Conservation (phyloP, 2,329 filamentous ascomycete species). For the Sporothrix brunneoviolacea region DNA sequence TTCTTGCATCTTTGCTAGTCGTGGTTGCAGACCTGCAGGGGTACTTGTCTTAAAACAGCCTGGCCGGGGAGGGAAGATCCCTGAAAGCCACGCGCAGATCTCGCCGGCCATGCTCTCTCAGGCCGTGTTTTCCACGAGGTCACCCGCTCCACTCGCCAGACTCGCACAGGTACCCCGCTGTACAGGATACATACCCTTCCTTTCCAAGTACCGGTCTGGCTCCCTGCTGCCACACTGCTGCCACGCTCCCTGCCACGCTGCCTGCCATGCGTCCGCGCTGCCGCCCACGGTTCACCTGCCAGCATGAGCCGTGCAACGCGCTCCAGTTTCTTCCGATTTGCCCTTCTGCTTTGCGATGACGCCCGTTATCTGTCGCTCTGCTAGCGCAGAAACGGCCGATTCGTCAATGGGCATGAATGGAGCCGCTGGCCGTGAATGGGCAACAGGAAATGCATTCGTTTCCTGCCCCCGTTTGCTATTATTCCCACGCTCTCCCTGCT, state of each 20-base stretch:
- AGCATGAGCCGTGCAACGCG: neutral
- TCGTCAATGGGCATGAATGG: neutral
- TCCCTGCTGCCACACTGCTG: neutral
- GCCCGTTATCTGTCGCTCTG: neutral
- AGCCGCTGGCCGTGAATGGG: neutral
- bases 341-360: neutral
- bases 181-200: slow-evolving; percentile 4
- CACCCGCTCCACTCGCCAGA: slow-evolving; percentile 12
- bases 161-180: slow-evolving; percentile 11
- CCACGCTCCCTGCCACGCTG: no score
- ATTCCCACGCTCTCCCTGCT: neutral
- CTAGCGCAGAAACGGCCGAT: neutral
- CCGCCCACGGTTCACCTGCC: no score
- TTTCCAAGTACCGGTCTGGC: neutral
- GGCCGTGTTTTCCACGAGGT: slow-evolving; percentile 21
- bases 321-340: slow-evolving; percentile 4
- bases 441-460: neutral
- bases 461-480: no score
- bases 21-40: slow-evolving; percentile 21
- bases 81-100: slow-evolving; percentile 35
- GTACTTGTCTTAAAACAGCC: slow-evolving; percentile 23
- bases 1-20: slow-evolving; percentile 9
- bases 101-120: slow-evolving; percentile 24
- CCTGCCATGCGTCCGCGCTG: no score
- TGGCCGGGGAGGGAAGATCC: slow-evolving; percentile 27